Conservation (phyloP, 1,284 basidiomycete species). For the Apiotrichum sp. region DNA sequence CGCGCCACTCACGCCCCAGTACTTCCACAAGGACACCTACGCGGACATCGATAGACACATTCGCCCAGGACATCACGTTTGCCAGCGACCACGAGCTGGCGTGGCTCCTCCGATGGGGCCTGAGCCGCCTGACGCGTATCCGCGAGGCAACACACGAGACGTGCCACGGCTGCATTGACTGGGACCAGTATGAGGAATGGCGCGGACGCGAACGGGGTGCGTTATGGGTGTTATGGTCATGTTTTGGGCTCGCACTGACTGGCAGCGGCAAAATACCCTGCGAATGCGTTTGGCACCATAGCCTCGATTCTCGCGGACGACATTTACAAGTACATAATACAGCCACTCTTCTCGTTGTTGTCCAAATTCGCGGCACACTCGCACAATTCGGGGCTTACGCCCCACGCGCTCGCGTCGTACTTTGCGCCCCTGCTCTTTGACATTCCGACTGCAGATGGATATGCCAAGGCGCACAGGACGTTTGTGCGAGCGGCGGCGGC, state of each 20-base stretch:
- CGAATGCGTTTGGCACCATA: conserved; percentile 62
- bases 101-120: conserved; percentile 78
- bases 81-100: conserved; percentile 77
- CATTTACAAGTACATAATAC: conserved; percentile 56
- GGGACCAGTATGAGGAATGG: conserved; percentile 72
- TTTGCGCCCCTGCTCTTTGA: conserved; percentile 78
- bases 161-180: conserved; percentile 66
- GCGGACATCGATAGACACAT: conserved; percentile 43
- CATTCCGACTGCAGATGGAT: conserved; percentile 52
- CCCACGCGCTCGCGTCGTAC: conserved; percentile 74
- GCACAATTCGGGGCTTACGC: conserved; percentile 71
- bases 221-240: conserved; percentile 23
- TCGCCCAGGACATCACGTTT: conserved; percentile 71
- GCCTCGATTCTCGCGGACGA: conserved; percentile 45
- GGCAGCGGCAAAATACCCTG: conserved; percentile 60
- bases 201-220: conserved; percentile 67
- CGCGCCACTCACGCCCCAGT: conserved; percentile 40
- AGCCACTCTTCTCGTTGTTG: conserved; percentile 65
- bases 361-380: conserved; percentile 73
- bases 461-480: conserved; percentile 68
- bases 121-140: conserved; percentile 63
- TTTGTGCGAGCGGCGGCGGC: conserved; percentile 76
- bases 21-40: conserved; percentile 49
- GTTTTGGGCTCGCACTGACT: not conserved
- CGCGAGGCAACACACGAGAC: conserved; percentile 50